phyloP scores from a whole-genome alignment of 768 basidiomycete genomes.

The Lentinula aciculospora region DNA sequence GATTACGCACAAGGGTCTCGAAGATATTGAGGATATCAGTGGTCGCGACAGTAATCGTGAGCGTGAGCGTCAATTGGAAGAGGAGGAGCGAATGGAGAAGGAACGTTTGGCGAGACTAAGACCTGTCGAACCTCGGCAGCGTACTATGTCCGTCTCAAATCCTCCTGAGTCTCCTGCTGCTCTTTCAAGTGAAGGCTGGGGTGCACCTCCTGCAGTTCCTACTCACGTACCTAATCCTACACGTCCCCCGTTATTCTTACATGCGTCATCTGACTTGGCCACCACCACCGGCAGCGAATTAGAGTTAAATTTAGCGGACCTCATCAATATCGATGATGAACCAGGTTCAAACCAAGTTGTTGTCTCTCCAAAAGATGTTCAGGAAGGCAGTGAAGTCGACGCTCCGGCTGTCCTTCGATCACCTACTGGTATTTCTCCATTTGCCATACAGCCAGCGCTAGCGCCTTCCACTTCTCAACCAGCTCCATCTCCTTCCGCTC shows the following conservation, averaged over 20 bases:
- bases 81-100: slow-evolving; percentile 64
- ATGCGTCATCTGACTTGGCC: slow-evolving; percentile 33
- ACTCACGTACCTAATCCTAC: slow-evolving; percentile 26
- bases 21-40: slow-evolving; percentile 81
- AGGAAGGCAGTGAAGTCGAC: slow-evolving; percentile 8
- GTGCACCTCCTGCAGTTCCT: slow-evolving; percentile 55
- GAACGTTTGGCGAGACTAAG: slow-evolving; percentile 63
- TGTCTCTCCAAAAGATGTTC: slow-evolving; percentile 12
- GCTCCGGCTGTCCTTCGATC: slow-evolving; percentile 15
- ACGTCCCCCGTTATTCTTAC: slow-evolving; percentile 19
- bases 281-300: slow-evolving; percentile 48
- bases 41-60: slow-evolving; percentile 39
- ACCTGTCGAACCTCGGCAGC: slow-evolving; percentile 38
- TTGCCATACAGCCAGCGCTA: slow-evolving; percentile 22
- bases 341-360: slow-evolving; percentile 18
- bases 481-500: slow-evolving; percentile 14
- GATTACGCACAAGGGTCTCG: slow-evolving; percentile 89
- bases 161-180: slow-evolving; percentile 69
- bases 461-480: slow-evolving; percentile 1
- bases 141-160: slow-evolving; percentile 52
- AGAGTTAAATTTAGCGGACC: slow-evolving; percentile 67
- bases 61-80: slow-evolving; percentile 55
- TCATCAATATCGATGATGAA: slow-evolving; percentile 76
- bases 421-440: slow-evolving; percentile 41
- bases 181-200: slow-evolving; percentile 49